Percentiles rank a stretch among this genome's conserved stretches.
Evolutionary conservation across 352 stramenopile species (phyloP).

Genomic region (Blastocystis sp.): DNA sequence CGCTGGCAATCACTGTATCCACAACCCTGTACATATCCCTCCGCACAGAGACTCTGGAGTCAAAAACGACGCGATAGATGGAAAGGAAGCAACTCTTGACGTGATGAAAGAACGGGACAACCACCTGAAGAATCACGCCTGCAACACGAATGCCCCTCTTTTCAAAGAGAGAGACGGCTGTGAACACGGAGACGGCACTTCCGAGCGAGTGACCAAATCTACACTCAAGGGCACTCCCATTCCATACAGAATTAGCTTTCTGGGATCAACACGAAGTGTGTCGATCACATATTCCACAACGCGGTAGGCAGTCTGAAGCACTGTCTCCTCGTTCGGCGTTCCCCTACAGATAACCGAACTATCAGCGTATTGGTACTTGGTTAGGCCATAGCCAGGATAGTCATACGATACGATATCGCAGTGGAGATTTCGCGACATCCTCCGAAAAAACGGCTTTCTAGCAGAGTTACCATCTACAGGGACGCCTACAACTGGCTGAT

Average conservation of each 20-base stretch:
- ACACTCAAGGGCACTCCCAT: background rate
- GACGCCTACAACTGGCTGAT: slow-evolving; percentile 45
- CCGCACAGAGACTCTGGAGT: background rate
- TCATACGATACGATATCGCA: slow-evolving; percentile 55
- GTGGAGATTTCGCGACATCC: background rate
- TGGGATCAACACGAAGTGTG: background rate
- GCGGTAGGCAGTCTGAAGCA: background rate
- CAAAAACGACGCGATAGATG: slow-evolving; percentile 51
- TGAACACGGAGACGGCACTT: slow-evolving; percentile 44
- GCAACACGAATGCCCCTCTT: background rate
- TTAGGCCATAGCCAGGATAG: slow-evolving; percentile 55
- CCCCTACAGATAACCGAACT: background rate
- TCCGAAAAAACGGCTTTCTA: slow-evolving; percentile 31
- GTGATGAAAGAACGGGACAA: background rate
- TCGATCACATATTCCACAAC: slow-evolving; percentile 60
- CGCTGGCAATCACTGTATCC: background rate
- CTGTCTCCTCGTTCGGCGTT: background rate
- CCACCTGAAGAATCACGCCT: slow-evolving; percentile 46
- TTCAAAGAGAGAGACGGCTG: background rate
- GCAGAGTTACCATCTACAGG: background rate
- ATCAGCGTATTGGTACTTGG: background rate
- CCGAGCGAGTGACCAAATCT: slow-evolving; percentile 67
- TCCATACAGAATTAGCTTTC: slow-evolving; percentile 14
- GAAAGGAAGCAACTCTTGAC: slow-evolving; percentile 52
- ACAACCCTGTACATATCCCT: slow-evolving; percentile 24